Conservation (phyloP, 257 asterid genomes). For the Misopates orontium region DNA sequence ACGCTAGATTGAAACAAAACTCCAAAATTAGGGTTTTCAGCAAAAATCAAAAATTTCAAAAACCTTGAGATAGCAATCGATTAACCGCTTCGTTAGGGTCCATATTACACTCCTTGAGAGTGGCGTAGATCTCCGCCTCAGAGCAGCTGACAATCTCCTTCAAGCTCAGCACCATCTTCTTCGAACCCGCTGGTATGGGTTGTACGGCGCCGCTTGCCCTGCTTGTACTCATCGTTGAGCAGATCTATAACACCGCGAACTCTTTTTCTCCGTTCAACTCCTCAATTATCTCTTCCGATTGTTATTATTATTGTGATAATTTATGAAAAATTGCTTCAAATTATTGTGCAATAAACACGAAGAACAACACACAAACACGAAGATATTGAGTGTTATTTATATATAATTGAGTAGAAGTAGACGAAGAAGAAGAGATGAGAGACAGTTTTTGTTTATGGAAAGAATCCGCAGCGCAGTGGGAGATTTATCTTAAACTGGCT, state of each 20-base stretch:
- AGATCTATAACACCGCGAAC: constrained; percentile 31
- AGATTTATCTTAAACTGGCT: constrained; percentile 28
- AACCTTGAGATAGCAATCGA: constrained; percentile 86
- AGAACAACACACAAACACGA: neutral
- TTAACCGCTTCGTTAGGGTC: constrained; percentile 90
- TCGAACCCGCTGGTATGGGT: constrained; percentile 58
- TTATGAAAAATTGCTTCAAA: too few species aligned
- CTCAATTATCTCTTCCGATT: too few species aligned
- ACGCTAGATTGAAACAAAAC: neutral
- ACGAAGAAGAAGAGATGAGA: too few species aligned
- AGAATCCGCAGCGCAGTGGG: constrained; percentile 16
- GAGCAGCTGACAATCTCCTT: constrained; percentile 83
- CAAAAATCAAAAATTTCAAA: neutral
- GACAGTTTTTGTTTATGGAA: constrained; percentile 2
- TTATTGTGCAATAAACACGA: neutral
- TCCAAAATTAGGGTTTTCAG: constrained; percentile 24
- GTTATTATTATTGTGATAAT: too few species aligned
- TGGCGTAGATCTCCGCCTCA: constrained; percentile 87
- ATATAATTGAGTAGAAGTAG: neutral
- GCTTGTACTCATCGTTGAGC: constrained; percentile 39
- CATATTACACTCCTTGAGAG: constrained; percentile 92
- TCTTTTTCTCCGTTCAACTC: neutral
- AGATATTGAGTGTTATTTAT: constrained; percentile 19
- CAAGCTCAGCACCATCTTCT: constrained; percentile 83
- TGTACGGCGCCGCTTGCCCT: constrained; percentile 45